phyloP scores from a whole-genome alignment of 208 protist genomes.

The Balamuthia mandrillaris region DNA sequence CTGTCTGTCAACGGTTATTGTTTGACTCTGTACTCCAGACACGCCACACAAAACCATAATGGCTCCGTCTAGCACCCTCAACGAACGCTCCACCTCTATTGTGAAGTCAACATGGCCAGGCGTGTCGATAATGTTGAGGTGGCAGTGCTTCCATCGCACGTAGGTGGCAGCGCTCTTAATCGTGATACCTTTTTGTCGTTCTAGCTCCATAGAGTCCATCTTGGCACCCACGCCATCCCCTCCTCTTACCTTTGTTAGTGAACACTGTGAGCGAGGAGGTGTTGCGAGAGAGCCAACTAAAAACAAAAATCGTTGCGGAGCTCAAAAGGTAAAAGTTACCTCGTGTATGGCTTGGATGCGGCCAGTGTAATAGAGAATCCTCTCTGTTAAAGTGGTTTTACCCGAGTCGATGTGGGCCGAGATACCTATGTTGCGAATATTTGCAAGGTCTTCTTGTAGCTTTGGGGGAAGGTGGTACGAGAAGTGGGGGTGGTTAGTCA shows the following conservation, averaged over 20 bases:
- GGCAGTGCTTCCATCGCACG: constrained; percentile 87
- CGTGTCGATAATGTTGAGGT: constrained; percentile 99
- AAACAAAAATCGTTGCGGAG: not conserved
- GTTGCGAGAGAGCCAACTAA: not conserved
- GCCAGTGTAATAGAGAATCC: constrained; percentile 96
- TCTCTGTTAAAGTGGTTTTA: constrained; percentile 98
- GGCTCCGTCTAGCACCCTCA: constrained; percentile 97
- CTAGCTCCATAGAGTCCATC: constrained; percentile 98
- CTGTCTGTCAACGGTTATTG: constrained; percentile 97
- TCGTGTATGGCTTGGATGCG: constrained; percentile 95
- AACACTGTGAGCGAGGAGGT: not conserved
- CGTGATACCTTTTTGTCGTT: constrained; percentile 98
- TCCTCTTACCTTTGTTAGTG: constrained; percentile 68
- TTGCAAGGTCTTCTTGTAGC: not conserved
- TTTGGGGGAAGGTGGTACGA: too few relatives aligned
- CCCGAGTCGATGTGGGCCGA: constrained; percentile 98
- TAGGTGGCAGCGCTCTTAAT: constrained; percentile 97
- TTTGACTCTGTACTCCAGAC: constrained; percentile 95
- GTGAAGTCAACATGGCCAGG: constrained; percentile 99
- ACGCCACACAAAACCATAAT: constrained; percentile 94
- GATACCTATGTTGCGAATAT: constrained; percentile 91
- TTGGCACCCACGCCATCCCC: constrained; percentile 96
- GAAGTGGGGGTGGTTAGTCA: too few relatives aligned
- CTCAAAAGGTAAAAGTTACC: constrained; percentile 74
- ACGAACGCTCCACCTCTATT: constrained; percentile 94